Evolutionary conservation across 768 basidiomycete genomes (phyloP).

Genomic region (Lactarius pseudohatsudake): DNA sequence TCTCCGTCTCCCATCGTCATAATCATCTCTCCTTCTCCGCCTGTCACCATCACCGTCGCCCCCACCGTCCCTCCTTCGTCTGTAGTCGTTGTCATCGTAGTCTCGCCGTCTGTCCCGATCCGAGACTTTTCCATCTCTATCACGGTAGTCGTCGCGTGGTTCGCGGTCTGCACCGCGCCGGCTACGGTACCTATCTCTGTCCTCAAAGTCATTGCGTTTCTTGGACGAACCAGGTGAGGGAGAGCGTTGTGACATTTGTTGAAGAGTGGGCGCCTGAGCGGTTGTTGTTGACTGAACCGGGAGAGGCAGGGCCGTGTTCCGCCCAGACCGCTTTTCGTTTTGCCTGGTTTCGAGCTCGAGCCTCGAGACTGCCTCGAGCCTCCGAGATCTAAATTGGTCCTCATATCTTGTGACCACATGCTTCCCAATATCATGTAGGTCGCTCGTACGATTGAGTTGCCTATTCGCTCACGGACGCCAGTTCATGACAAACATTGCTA

Average conservation of each 20-base stretch:
- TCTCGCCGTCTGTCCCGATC: conserved; percentile 12
- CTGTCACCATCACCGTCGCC: conserved; percentile 25
- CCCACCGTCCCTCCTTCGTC: background rate
- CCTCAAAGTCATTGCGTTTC: conserved; percentile 15
- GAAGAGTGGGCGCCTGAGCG: conserved; percentile 4
- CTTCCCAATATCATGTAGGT: too few species aligned
- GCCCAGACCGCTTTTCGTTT: background rate
- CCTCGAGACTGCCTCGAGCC: too few species aligned
- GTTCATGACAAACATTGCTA: background rate
- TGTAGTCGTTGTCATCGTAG: background rate
- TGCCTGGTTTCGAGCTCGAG: too few species aligned
- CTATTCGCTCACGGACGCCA: too few species aligned
- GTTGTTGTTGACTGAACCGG: background rate
- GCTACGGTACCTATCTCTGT: conserved; percentile 11
- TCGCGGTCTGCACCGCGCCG: conserved; percentile 16
- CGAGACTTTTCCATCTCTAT: conserved; percentile 7
- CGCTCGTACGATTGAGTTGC: too few species aligned
- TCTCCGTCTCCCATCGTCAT: conserved; percentile 25
- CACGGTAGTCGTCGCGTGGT: conserved; percentile 3
- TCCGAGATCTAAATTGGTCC: too few species aligned
- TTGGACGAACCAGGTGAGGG: conserved; percentile 21
- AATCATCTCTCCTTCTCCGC: conserved; percentile 21
- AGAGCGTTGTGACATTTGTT: conserved; percentile 29
- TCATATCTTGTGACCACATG: too few species aligned
- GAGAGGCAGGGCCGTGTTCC: background rate